Evolutionary conservation across 1,139 yeast species (phyloP).

Genomic region (Hyphopichia wangnamkhiaoensis): DNA sequence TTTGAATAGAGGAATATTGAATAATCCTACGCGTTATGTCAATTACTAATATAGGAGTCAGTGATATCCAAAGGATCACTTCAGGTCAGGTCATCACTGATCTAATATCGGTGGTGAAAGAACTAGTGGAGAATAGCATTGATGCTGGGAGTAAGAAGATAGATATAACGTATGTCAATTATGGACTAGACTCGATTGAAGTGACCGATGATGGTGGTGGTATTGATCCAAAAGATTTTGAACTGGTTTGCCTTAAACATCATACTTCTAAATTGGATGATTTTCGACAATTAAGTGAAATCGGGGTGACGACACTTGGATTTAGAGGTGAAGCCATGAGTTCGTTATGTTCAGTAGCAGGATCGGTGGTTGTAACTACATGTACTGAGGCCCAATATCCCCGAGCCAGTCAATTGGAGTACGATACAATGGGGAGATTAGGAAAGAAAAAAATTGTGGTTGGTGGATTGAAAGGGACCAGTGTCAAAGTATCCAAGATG

Average conservation of each 20-base stretch:
- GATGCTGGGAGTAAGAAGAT: constrained; percentile 74
- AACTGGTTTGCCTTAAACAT: constrained; percentile 64
- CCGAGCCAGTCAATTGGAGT: constrained; percentile 54
- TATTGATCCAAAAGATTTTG: constrained; percentile 59
- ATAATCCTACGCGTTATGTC: background rate
- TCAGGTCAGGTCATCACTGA: constrained; percentile 93
- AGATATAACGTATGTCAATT: constrained; percentile 64
- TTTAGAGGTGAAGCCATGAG: constrained; percentile 87
- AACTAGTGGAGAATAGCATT: constrained; percentile 79
- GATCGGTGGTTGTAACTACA: constrained; percentile 51
- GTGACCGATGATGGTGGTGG: constrained; percentile 82
- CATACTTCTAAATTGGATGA: constrained; percentile 73
- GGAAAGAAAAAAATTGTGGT: constrained; percentile 29
- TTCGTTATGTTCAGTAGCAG: constrained; percentile 67
- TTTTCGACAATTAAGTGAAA: constrained; percentile 55
- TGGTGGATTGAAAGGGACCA: constrained; percentile 64
- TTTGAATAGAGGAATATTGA: background rate
- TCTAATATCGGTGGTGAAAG: constrained; percentile 75
- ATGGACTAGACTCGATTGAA: constrained; percentile 73
- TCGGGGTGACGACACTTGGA: constrained; percentile 57
- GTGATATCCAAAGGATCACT: constrained; percentile 71
- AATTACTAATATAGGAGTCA: constrained; percentile 37
- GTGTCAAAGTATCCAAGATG: constrained; percentile 49
- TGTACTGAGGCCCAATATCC: constrained; percentile 55
- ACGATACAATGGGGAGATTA: constrained; percentile 55